Base-by-base conservation (phyloP, 768 basidiomycete species). In the Pleurotus sapidus region DNA sequence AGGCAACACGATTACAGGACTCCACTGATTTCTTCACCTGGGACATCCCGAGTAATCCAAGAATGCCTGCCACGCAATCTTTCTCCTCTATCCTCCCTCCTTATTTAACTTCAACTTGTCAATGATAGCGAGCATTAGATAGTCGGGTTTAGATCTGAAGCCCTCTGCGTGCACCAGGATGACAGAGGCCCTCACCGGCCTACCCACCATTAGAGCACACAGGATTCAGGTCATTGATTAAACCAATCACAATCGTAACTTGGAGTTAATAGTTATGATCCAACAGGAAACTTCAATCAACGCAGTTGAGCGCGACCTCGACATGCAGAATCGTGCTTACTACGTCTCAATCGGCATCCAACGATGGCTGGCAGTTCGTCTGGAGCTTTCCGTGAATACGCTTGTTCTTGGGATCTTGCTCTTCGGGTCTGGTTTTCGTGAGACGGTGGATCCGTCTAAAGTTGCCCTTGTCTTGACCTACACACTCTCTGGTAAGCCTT, bases 371-470 rank as follows among this genome's bases (percentile, higher is more conserved):
- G 77, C 77, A 1, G 65, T 87, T 6, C 75, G 88, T 12, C 75
- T 91, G 1, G 87, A 90, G 59, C 68, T 88, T 23, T 81, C 87
- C 18, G 85, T 81, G 1, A 87, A 88, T 63, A 59, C 84, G n/a
- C 69, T 91, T 12, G 75, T 91, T 18, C 74, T 91, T 17, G 86
- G 87, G 1, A 88, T 92, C 43, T 83, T 74, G 2, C 67, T 91
- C 11, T 89, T 91, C 65, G 87, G 84, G 2, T 82, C 83, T 7
- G 82, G 83, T 2, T 84, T 85, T 65, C 70, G 86, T n/a, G 70
- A 74, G 39, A 69, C 76, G 0, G 78, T 85, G 23, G 74, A 80
- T 60, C 84, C 87, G 8, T 72, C 84, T 12, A 85, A 83, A 64
- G 78, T 86, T 55, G 83, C 86, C 23, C 82, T 86, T 0, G 84